Base-by-base conservation (phyloP, 2,329 filamentous ascomycete species). In the Tolypocladium sp. region DNA sequence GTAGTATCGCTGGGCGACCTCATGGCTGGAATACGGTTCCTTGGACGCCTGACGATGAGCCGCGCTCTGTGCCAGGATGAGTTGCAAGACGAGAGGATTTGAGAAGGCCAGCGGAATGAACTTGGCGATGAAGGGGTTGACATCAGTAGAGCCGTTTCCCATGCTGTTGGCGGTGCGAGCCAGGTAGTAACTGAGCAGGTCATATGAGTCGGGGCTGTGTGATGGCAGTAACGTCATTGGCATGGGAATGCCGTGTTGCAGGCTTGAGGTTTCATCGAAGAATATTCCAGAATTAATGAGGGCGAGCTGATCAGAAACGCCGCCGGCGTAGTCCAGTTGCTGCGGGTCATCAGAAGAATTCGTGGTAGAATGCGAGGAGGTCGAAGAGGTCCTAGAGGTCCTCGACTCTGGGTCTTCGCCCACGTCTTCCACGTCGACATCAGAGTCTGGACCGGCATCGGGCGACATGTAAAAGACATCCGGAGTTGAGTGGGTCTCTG, bases 51-150 rank as follows among this genome's bases (percentile, higher is more conserved):
- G 69, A 3, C 73, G 72, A 59, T 76, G 74, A 0, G 72, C 72
- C 3, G 73, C 73, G 30, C 73, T 76, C 60, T 80, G 77, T 0
- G 77, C 75, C 8, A 80, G 71, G 22, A 80, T 73, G 3, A 80
- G 72, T 49, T 79, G 77, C 4, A 79, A 57, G 2, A 79, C 70
- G 0, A 80, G 70, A 3, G 77, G 73, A 55, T 76, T 77, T 40
- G 73, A 74, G 42, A 79, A 79, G 3, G 77, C 75, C 2, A 80
- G 60, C 0, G 77, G 77, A 5, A 79, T 72, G 30, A 80, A 70
- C 57, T 79, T 76, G 33, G 74, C 72, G 22, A 79, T 66, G 56
- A 79, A 78, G 0, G 77, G 77, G 51, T 80, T 79, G 49, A 76
- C 67, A 1, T 73, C 70, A 0, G 77, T 78, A 1, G 77, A 76